These are phyloP conservation scores for Lycium barbarum DNA, from an alignment of 257 asterid genomes.

Conservation along the genomic window DNA sequence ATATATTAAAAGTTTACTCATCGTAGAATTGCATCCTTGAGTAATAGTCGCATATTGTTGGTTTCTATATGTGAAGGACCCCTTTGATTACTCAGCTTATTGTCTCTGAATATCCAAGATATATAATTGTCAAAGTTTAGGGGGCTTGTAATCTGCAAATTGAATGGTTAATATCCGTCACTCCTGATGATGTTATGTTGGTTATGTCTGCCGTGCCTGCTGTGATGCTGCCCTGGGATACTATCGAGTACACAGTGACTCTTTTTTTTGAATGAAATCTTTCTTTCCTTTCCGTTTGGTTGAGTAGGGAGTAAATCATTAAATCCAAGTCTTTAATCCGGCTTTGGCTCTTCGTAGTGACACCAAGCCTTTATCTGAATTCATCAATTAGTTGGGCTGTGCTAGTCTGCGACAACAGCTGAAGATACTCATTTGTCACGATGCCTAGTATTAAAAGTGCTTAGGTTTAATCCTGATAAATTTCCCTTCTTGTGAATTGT, in stretches of 20 bases:
- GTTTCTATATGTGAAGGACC: not conserved
- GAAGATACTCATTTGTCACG: conserved; percentile 4
- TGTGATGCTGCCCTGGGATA: conserved; percentile 17
- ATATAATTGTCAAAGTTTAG: not conserved
- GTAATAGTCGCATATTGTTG: not conserved
- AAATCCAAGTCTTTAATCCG: not conserved
- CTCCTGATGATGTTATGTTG: not conserved
- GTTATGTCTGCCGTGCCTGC: not conserved
- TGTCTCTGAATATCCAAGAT: not conserved
- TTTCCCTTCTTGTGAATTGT: not conserved
- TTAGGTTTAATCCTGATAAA: not conserved
- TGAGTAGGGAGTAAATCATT: not conserved
- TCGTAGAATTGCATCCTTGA: not conserved
- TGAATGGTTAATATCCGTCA: not conserved
- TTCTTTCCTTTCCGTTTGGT: not conserved
- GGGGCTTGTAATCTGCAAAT: not conserved
- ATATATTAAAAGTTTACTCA: not conserved
- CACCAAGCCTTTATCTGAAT: conserved; percentile 3
- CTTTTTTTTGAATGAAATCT: conserved; percentile 3
- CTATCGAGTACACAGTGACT: not conserved
- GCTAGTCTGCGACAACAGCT: not conserved
- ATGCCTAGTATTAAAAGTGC: not conserved
- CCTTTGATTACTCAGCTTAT: not conserved
- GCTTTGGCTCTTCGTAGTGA: not conserved
- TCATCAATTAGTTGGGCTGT: not conserved